Percentiles rank a stretch among this genome's conserved stretches.
phyloP scores from a whole-genome alignment of 75 land plant genomes.

The Pinus taeda region DNA sequence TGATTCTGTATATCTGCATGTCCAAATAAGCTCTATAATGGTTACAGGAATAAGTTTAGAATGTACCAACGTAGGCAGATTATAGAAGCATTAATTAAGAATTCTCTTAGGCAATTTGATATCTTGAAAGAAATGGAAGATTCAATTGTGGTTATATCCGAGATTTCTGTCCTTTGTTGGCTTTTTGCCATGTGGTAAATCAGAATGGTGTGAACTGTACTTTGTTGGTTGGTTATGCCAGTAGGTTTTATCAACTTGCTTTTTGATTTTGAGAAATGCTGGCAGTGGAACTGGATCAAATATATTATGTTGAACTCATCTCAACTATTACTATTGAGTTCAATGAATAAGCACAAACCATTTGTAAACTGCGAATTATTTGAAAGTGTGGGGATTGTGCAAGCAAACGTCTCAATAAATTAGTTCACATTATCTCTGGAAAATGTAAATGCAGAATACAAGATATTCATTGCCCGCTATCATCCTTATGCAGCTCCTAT shows the following conservation, averaged over 20 bases:
- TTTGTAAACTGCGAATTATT: not conserved
- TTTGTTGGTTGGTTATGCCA: not conserved
- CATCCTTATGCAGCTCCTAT: not conserved
- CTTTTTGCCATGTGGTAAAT: not conserved
- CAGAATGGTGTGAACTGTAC: not conserved
- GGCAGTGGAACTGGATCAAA: not conserved
- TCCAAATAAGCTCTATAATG: not conserved
- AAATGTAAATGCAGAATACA: not conserved
- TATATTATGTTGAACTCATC: not conserved
- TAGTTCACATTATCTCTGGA: not conserved
- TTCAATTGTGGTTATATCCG: not conserved
- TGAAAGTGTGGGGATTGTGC: not conserved
- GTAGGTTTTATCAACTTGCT: not conserved
- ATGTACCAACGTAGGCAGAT: not conserved
- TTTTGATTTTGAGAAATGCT: not conserved
- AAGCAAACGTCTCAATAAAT: not conserved
- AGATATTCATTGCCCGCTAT: not conserved
- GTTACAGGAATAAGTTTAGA: not conserved
- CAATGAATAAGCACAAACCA: not conserved
- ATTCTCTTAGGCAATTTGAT: not conserved
- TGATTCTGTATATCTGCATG: not conserved
- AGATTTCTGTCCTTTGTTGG: not conserved
- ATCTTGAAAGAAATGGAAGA: not conserved
- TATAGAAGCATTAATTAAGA: not conserved
- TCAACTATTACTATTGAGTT: not conserved